phyloP scores from a whole-genome alignment of 257 asterid species.

The Nicotiana tabacum region DNA sequence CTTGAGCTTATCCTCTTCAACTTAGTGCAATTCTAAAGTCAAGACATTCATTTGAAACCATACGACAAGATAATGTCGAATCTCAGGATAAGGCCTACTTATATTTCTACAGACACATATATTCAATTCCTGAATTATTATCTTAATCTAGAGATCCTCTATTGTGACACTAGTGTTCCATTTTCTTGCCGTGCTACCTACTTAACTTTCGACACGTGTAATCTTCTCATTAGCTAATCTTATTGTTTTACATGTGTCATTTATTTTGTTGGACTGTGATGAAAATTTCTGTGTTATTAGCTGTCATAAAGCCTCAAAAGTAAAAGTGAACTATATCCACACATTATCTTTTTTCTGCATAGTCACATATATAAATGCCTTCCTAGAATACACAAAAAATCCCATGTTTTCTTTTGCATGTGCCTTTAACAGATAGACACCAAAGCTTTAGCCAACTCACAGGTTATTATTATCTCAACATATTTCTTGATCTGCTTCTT shows the following conservation, averaged over 20 bases:
- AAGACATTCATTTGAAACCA: constrained; percentile 44
- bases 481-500: not conserved
- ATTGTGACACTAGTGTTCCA: not conserved
- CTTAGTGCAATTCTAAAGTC: constrained; percentile 29
- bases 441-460: not conserved
- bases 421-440: not conserved
- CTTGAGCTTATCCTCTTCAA: constrained; percentile 43
- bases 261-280: not conserved
- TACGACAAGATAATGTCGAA: constrained; percentile 50
- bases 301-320: not conserved
- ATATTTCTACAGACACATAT: not conserved
- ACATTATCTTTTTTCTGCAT: not conserved
- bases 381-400: not conserved
- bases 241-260: not conserved
- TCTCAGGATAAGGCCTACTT: constrained; percentile 45
- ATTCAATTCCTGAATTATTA: not conserved
- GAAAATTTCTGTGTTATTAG: not conserved
- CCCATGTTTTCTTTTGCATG: not conserved
- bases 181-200: not conserved
- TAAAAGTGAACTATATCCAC: not conserved
- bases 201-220: not conserved
- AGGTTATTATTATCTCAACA: not conserved
- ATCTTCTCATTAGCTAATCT: no score
- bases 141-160: not conserved
- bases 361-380: not conserved